A percentile compares a stretch with the other conserved stretches of the same genome.
These are phyloP conservation scores for Senna siamea DNA, from an alignment of 306 rosid species.

Conservation along the genomic window DNA sequence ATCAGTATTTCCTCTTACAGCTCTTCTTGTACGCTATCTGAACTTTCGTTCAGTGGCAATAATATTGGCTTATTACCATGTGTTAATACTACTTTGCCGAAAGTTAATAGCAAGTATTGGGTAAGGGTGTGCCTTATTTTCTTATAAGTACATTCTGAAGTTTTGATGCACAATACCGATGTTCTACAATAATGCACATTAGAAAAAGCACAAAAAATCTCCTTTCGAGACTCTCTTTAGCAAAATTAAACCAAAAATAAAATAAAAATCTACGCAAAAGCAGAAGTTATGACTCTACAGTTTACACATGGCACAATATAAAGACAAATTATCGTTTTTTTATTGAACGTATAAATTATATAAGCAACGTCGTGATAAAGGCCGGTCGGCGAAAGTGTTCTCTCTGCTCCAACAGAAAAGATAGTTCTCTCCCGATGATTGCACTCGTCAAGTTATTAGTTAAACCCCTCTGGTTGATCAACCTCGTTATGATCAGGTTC, in stretches of 20 bases:
- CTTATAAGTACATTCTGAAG: not conserved
- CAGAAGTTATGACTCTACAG: not conserved
- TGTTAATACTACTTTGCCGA: no score
- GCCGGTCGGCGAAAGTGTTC: not conserved
- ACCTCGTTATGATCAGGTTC: conserved; percentile 48
- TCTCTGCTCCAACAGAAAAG: not conserved
- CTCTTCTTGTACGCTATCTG: no score
- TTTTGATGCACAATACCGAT: not conserved
- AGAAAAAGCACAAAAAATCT: no score
- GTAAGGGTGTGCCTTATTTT: not conserved
- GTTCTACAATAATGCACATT: no score
- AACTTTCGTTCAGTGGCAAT: not conserved
- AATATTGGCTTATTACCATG: not conserved
- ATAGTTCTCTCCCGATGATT: not conserved
- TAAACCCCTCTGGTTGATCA: conserved; percentile 23
- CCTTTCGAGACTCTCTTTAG: no score
- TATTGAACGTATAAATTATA: not conserved
- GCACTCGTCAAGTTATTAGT: not conserved
- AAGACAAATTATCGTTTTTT: not conserved
- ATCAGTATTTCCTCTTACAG: not conserved
- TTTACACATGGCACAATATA: not conserved
- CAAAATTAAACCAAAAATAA: no score
- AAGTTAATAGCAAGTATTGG: not conserved
- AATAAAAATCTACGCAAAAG: not conserved
- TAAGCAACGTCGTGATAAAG: not conserved